Conservation (phyloP, 2,329 filamentous ascomycete species). For the Neurospora crassa region DNA sequence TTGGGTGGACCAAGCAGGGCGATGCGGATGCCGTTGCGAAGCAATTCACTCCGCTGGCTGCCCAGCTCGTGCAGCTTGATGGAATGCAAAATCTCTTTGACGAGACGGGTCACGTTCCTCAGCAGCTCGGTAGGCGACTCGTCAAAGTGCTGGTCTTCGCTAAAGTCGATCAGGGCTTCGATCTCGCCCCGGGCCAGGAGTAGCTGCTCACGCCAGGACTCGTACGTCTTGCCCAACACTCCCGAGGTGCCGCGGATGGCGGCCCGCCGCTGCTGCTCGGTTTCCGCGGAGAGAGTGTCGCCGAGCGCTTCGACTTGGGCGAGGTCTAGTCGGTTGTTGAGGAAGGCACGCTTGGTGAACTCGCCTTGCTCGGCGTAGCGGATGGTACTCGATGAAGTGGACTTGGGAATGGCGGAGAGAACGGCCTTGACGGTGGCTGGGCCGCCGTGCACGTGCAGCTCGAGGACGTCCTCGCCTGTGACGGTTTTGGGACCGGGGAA, state of each 20-base stretch:
- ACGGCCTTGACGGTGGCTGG: conserved; percentile 82
- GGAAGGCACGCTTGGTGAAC: conserved; percentile 86
- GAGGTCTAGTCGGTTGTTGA: conserved; percentile 76
- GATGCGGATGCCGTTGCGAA: conserved; percentile 76
- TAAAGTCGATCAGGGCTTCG: conserved; percentile 93
- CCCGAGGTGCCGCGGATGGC: conserved; percentile 72
- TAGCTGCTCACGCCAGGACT: conserved; percentile 68
- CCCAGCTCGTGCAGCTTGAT: conserved; percentile 66
- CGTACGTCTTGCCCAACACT: conserved; percentile 64
- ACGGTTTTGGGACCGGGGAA: conserved; percentile 75
- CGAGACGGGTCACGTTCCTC: conserved; percentile 55
- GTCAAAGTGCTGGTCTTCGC: conserved; percentile 95
- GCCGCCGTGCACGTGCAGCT: conserved; percentile 91
- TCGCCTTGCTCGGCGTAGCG: conserved; percentile 92
- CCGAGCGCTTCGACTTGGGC: conserved; percentile 67
- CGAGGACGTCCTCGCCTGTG: conserved; percentile 86
- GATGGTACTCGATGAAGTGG: conserved; percentile 30
- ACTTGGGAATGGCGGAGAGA: conserved; percentile 60
- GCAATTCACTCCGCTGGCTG: conserved; percentile 70
- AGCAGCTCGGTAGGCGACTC: conserved; percentile 69
- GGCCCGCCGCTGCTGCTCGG: conserved; percentile 83
- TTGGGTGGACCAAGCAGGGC: conserved; percentile 88
- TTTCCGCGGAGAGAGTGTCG: conserved; percentile 59
- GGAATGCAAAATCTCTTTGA: conserved; percentile 48
- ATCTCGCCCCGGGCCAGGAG: conserved; percentile 80